Percentiles rank a stretch among this genome's conserved stretches.
phyloP scores from a whole-genome alignment of 2,329 filamentous ascomycete species.

The Alternaria panax region DNA sequence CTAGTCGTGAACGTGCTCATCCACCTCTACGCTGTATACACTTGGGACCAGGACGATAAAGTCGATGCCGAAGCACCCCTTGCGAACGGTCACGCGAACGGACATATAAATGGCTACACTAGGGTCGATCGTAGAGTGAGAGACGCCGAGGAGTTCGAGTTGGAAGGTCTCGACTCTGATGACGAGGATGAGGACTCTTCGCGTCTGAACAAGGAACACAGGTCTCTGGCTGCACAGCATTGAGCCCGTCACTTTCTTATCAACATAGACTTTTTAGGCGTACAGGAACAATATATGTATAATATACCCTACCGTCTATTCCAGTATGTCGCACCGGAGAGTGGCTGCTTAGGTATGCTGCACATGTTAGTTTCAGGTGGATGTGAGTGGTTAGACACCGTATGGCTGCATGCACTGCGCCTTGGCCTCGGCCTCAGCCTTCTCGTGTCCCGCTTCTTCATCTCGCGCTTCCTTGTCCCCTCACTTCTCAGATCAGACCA shows the following conservation, averaged over 20 bases:
- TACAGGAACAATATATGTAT: background rate
- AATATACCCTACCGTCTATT: too few relatives aligned
- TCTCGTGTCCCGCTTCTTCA: background rate
- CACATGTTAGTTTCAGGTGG: background rate
- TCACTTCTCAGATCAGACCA: fast-evolving
- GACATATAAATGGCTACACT: conserved; percentile 50
- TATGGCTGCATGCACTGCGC: background rate
- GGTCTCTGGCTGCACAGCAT: conserved; percentile 22
- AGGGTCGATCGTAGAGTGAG: conserved; percentile 66
- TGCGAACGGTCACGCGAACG: conserved; percentile 36
- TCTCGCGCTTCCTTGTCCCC: fast-evolving
- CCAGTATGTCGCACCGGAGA: background rate
- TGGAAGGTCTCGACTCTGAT: conserved; percentile 88
- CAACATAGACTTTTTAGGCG: background rate
- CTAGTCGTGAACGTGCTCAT: conserved; percentile 83
- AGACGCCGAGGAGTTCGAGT: conserved; percentile 91
- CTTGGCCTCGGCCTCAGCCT: background rate
- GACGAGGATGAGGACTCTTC: conserved; percentile 68
- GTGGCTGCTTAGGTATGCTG: background rate
- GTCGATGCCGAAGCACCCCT: conserved; percentile 46
- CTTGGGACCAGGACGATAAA: conserved; percentile 54
- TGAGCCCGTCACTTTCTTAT: conserved; percentile 6
- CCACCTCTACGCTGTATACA: conserved; percentile 76
- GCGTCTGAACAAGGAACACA: conserved; percentile 36
- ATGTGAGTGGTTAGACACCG: background rate